Conservation (phyloP, 768 basidiomycete species). For the Podaxis sp. region DNA sequence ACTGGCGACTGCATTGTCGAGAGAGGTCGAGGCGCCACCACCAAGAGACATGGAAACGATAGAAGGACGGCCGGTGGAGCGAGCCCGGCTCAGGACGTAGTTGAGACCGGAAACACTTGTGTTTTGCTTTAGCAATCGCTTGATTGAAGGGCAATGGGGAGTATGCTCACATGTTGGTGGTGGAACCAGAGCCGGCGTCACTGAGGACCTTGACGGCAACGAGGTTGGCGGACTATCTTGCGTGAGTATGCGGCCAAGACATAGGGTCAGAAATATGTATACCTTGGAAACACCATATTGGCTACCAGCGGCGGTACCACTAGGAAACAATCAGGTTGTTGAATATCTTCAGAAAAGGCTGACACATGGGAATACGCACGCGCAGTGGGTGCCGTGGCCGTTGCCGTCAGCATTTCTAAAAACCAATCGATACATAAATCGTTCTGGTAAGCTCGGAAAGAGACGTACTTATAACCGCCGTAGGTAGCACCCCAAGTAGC, state of each 20-base stretch:
- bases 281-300: neutral
- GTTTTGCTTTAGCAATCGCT: neutral
- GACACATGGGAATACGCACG: neutral
- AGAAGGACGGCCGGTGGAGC: conserved; percentile 19
- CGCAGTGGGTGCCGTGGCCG: neutral
- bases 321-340: neutral
- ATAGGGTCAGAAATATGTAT: neutral
- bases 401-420: neutral
- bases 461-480: neutral
- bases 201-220: conserved; percentile 27
- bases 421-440: neutral
- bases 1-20: conserved; percentile 21
- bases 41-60: conserved; percentile 23
- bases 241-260: neutral
- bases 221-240: conserved; percentile 18
- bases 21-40: conserved; percentile 19
- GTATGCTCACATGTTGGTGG: conserved; percentile 20
- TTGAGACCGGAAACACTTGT: neutral
- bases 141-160: neutral
- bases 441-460: neutral
- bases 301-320: neutral
- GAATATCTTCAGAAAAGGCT: neutral
- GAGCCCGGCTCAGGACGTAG: neutral
- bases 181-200: conserved; percentile 21
- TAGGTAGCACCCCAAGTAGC: conserved; percentile 23